Evolutionary conservation across 306 rosid species (phyloP).

Genomic region (Cyclanthera cordifolia): DNA sequence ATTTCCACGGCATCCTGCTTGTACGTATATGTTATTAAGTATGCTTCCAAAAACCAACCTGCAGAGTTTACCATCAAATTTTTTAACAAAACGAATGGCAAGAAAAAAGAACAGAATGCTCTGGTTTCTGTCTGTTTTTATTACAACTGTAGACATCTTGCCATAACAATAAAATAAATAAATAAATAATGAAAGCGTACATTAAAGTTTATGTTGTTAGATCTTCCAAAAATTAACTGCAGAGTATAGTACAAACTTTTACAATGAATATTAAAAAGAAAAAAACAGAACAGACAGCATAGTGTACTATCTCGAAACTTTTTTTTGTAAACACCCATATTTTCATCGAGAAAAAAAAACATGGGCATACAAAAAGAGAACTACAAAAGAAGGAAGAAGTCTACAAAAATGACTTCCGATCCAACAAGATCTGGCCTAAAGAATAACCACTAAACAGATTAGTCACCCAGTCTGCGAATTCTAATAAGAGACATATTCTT

Average conservation of each 20-base stretch:
- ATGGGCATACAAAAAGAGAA: too few species aligned
- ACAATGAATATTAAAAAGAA: not conserved
- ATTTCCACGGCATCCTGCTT: conserved; percentile 16
- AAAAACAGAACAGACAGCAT: not conserved
- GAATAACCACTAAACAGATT: too few species aligned
- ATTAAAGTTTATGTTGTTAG: not conserved
- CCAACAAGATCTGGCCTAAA: too few species aligned
- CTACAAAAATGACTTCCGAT: too few species aligned
- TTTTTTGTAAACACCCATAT: too few species aligned
- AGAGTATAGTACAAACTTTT: not conserved
- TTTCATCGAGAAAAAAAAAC: too few species aligned
- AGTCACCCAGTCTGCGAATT: too few species aligned
- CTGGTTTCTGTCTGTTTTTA: not conserved
- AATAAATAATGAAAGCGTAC: not conserved
- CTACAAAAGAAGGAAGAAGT: too few species aligned
- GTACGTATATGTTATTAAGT: conserved; percentile 15
- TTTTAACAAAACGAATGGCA: not conserved
- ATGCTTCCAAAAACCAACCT: conserved; percentile 26
- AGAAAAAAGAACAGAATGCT: not conserved
- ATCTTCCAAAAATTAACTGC: not conserved
- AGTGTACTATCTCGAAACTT: too few species aligned
- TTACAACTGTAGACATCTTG: not conserved
- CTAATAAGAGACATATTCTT: too few species aligned
- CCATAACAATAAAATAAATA: not conserved
- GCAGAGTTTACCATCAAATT: conserved; percentile 9